phyloP scores from a whole-genome alignment of 768 basidiomycete genomes.

The Sutorius australiensis region DNA sequence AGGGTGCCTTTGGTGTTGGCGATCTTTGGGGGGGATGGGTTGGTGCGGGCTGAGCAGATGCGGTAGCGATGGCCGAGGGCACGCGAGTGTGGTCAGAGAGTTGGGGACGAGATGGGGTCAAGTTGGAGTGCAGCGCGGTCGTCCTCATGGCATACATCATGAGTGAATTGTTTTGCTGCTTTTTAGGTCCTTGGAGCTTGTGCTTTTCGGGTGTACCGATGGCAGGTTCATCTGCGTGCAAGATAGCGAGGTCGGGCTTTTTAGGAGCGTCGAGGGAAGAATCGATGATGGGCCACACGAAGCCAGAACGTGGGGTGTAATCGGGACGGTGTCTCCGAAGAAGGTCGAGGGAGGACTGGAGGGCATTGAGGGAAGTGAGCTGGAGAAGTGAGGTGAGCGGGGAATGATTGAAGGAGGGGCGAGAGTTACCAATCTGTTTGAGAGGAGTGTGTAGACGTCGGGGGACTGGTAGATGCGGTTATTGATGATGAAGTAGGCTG shows the following conservation, averaged over 20 bases:
- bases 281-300: slow-evolving; percentile 80
- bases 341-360: slow-evolving; percentile 74
- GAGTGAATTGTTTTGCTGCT: slow-evolving; percentile 64
- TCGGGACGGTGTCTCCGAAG: slow-evolving; percentile 73
- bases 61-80: slow-evolving; percentile 23
- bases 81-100: slow-evolving; percentile 26
- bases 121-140: slow-evolving; percentile 66
- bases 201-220: slow-evolving; percentile 20
- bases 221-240: slow-evolving; percentile 21
- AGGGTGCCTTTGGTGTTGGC: slow-evolving; percentile 31
- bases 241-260: slow-evolving; percentile 33
- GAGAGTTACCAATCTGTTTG: slow-evolving; percentile 69
- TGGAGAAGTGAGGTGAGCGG: slow-evolving; percentile 23
- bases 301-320: slow-evolving; percentile 80
- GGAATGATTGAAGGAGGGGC: background rate
- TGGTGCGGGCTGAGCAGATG: slow-evolving; percentile 25
- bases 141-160: slow-evolving; percentile 77
- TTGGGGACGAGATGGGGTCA: slow-evolving; percentile 42
- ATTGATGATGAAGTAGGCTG: slow-evolving; percentile 85
- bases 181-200: slow-evolving; percentile 38
- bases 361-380: slow-evolving; percentile 65
- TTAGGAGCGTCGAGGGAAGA: slow-evolving; percentile 45
- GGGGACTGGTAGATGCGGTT: slow-evolving; percentile 88
- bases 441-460: slow-evolving; percentile 77
- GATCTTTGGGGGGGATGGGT: slow-evolving; percentile 37